A percentile compares a stretch with the other conserved stretches of the same genome.
These are phyloP conservation scores for Laguncularia racemosa DNA, from an alignment of 345 rosid genomes.

Conservation along the genomic window DNA sequence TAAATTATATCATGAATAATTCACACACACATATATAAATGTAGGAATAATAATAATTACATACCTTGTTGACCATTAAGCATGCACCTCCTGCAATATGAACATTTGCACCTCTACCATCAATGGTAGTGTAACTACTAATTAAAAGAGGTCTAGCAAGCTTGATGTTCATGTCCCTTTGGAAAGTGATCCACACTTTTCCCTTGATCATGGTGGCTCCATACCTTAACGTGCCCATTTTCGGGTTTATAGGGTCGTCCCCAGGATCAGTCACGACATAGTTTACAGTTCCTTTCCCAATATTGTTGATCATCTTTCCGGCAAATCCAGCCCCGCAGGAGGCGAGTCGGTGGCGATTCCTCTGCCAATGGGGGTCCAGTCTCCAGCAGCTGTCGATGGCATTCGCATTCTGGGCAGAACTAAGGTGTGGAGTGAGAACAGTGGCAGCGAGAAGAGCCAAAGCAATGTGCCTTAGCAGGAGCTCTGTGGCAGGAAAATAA, in stretches of 20 bases:
- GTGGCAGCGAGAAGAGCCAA: background rate
- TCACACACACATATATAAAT: no score
- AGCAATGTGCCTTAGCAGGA: no score
- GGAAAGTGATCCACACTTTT: slow-evolving; percentile 65
- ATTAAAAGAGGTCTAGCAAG: slow-evolving; percentile 52
- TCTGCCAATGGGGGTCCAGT: slow-evolving; percentile 37
- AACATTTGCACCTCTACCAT: slow-evolving; percentile 52
- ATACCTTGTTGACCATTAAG: slow-evolving; percentile 42
- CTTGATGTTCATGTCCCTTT: slow-evolving; percentile 46
- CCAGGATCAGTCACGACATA: slow-evolving; percentile 60
- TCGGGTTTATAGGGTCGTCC: slow-evolving; percentile 61
- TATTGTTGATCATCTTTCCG: slow-evolving; percentile 56
- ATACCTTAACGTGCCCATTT: slow-evolving; percentile 53
- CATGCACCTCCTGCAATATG: slow-evolving; percentile 55
- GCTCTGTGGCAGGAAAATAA: no score
- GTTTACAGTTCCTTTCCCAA: slow-evolving; percentile 30
- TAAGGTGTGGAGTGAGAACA: slow-evolving; percentile 5
- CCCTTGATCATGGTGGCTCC: slow-evolving; percentile 51
- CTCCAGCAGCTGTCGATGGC: slow-evolving; percentile 74
- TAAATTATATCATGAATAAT: no score
- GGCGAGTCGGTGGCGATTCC: slow-evolving; percentile 39
- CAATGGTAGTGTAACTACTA: slow-evolving; percentile 67
- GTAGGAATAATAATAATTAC: background rate
- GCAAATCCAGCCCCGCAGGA: slow-evolving; percentile 56
- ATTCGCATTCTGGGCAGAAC: slow-evolving; percentile 22